Evolutionary conservation across 805 yeast genomes (phyloP).

Genomic region (Yamadazyma laniorum): DNA sequence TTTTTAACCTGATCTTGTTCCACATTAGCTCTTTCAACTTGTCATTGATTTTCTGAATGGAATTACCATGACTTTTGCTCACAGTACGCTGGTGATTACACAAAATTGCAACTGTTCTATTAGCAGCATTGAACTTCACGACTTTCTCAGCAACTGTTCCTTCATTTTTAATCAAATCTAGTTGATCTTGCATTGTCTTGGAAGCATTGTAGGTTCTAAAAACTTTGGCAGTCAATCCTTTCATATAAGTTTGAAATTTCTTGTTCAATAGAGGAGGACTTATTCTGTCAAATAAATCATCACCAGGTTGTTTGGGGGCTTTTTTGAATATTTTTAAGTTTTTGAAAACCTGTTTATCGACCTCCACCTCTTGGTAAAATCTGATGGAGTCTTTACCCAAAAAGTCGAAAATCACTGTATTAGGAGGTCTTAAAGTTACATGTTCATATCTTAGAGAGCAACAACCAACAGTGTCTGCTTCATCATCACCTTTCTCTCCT

Average conservation of each 20-base stretch:
- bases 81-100: constrained; percentile 97
- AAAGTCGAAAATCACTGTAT: constrained; percentile 83
- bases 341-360: constrained; percentile 87
- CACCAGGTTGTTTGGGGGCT: constrained; percentile 87
- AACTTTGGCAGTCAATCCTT: constrained; percentile 92
- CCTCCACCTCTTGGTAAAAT: constrained; percentile 88
- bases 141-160: constrained; percentile 88
- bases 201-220: constrained; percentile 98
- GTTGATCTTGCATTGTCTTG: constrained; percentile 93
- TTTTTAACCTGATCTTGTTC: constrained; percentile 75
- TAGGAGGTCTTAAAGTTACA: constrained; percentile 80
- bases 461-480: constrained; percentile 98
- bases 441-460: constrained; percentile 92
- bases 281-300: constrained; percentile 86
- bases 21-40: constrained; percentile 77
- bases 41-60: constrained; percentile 77
- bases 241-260: constrained; percentile 85
- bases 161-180: constrained; percentile 78
- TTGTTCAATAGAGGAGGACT: constrained; percentile 81
- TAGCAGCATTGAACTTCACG: constrained; percentile 88
- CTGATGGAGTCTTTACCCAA: constrained; percentile 94
- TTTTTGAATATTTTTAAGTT: constrained; percentile 84
- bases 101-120: constrained; percentile 89
- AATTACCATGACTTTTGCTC: constrained; percentile 76
- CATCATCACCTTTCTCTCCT: constrained; percentile 95